Conservation (phyloP, 2,329 filamentous ascomycete species). For the Aspergillus sp. region DNA sequence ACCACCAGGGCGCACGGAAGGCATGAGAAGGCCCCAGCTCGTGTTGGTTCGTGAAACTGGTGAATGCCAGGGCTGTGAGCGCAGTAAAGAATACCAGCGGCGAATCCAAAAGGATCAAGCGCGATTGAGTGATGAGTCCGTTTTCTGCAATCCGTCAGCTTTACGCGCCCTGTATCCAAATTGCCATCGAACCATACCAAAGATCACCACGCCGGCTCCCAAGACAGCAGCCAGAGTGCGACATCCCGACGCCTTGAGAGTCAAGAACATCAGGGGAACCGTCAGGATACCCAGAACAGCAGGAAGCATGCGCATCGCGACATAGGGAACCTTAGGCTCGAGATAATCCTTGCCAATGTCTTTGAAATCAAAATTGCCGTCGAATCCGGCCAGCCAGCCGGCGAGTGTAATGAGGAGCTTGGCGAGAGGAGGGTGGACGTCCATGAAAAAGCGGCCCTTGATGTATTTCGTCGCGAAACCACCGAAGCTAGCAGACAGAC, state of each 20-base stretch:
- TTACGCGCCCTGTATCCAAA: neutral
- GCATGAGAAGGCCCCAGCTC: constrained; percentile 87
- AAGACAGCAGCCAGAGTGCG: constrained; percentile 80
- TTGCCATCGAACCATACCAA: constrained; percentile 58
- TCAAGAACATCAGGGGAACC: constrained; percentile 91
- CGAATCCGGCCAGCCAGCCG: constrained; percentile 91
- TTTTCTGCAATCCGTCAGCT: constrained; percentile 65
- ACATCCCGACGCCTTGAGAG: constrained; percentile 86
- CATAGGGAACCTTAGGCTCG: constrained; percentile 91
- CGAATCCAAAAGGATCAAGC: constrained; percentile 92
- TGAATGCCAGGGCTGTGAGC: constrained; percentile 85
- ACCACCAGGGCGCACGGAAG: constrained; percentile 93
- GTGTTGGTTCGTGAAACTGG: constrained; percentile 93
- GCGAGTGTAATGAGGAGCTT: constrained; percentile 96
- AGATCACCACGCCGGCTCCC: constrained; percentile 83
- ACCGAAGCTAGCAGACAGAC: constrained; percentile 68
- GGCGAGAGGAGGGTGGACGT: constrained; percentile 95
- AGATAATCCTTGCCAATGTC: constrained; percentile 99
- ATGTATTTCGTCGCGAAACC: constrained; percentile 99
- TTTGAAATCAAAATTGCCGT: constrained; percentile 97
- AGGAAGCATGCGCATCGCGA: constrained; percentile 93
- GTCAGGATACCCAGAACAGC: constrained; percentile 85
- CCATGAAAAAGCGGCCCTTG: constrained; percentile 99
- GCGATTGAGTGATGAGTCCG: constrained; percentile 89
- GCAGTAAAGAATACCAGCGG: constrained; percentile 92